Percentiles rank a stretch among this genome's conserved stretches.
Evolutionary conservation across 2,329 filamentous ascomycete species (phyloP).

Genomic region (Daldinia sp.): DNA sequence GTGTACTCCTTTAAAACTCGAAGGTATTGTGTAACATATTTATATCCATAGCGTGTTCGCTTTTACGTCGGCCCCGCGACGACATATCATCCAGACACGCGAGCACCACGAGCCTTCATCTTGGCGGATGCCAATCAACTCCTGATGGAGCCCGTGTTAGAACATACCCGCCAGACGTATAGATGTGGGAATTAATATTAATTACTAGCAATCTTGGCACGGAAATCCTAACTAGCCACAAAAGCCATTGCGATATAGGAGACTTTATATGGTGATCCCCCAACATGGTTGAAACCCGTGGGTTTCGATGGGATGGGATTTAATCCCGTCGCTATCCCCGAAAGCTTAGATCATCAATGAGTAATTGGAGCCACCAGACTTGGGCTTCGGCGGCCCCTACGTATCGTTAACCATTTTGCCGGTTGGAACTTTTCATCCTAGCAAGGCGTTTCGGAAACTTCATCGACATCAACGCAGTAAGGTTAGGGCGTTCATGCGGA

Average conservation of each 20-base stretch:
- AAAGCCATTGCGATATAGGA: neutral
- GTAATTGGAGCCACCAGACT: neutral
- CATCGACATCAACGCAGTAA: too few relatives aligned
- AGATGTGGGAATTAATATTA: neutral
- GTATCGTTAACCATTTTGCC: neutral
- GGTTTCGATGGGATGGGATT: neutral
- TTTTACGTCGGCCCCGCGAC: neutral
- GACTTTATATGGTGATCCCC: neutral
- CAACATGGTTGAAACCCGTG: neutral
- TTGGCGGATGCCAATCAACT: neutral
- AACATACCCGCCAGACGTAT: neutral
- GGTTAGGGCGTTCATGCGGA: too few relatives aligned
- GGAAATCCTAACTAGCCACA: neutral
- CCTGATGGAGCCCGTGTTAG: neutral
- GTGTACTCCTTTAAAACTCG: neutral
- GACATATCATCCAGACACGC: neutral
- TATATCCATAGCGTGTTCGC: neutral
- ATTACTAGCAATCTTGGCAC: neutral
- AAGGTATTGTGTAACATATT: neutral
- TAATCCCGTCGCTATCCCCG: neutral
- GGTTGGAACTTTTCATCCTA: neutral
- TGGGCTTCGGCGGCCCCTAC: neutral
- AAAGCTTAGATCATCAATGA: neutral
- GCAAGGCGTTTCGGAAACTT: neutral
- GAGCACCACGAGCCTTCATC: neutral